These are phyloP conservation scores for Bocquillonia castaneifolia DNA, from an alignment of 441 rosid species.

Conservation along the genomic window DNA sequence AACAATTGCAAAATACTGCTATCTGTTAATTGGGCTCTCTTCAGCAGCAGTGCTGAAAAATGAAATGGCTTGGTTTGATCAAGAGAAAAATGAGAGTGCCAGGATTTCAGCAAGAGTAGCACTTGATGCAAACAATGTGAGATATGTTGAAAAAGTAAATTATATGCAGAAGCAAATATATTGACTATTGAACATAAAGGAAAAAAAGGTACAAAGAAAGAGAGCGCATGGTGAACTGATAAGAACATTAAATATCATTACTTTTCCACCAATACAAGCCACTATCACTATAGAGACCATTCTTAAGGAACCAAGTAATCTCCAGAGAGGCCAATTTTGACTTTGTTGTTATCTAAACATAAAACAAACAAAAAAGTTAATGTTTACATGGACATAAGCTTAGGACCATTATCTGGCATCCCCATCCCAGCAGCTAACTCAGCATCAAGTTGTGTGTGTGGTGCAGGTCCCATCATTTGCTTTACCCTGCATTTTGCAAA, in stretches of 20 bases:
- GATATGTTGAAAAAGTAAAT: conserved; percentile 24
- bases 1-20: conserved; percentile 85
- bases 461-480: conserved; percentile 72
- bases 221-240: background rate
- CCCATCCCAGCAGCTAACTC: conserved; percentile 97
- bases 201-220: background rate
- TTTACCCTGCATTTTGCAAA: conserved; percentile 50
- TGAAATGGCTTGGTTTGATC: conserved; percentile 99
- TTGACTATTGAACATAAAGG: background rate
- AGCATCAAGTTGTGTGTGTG: conserved; percentile 92
- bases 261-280: background rate
- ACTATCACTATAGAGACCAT: background rate
- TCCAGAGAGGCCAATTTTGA: conserved; percentile 5
- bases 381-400: conserved; percentile 63
- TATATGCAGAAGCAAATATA: background rate
- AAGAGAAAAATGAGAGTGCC: conserved; percentile 92
- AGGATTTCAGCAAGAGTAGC: conserved; percentile 86
- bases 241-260: conserved; percentile 4
- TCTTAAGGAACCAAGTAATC: conserved; percentile 21
- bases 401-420: conserved; percentile 89
- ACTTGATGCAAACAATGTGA: conserved; percentile 91
- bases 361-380: conserved; percentile 3
- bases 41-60: conserved; percentile 86
- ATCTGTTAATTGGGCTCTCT: conserved; percentile 82
- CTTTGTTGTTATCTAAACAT: conserved; percentile 10